phyloP scores from a whole-genome alignment of 257 asterid genomes.

The Striga asiatica region DNA sequence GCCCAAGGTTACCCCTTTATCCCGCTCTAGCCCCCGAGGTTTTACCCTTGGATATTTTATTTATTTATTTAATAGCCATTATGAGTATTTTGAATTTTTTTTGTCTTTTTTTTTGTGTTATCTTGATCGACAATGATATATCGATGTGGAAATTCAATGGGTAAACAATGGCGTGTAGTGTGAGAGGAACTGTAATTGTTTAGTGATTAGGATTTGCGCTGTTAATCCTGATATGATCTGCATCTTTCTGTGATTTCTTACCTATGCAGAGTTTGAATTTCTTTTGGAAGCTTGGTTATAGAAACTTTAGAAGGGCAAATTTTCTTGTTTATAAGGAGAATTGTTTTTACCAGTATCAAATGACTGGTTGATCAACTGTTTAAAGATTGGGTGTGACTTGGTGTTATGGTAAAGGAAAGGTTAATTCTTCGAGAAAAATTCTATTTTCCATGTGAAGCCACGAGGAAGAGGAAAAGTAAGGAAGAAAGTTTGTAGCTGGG shows the following conservation, averaged over 20 bases:
- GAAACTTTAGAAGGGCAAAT: neutral
- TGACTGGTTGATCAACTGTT: neutral
- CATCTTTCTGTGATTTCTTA: neutral
- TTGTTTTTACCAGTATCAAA: neutral
- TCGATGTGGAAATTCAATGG: too few species aligned
- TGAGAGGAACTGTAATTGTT: neutral
- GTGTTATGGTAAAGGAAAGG: neutral
- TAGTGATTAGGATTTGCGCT: neutral
- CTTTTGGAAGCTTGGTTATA: neutral
- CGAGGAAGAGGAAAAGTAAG: neutral
- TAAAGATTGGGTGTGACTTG: neutral
- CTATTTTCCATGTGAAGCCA: neutral
- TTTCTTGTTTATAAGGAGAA: neutral
- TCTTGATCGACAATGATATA: too few species aligned
- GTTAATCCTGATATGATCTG: neutral
- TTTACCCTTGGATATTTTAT: neutral
- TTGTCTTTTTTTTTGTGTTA: neutral
- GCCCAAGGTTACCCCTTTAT: conserved; percentile 42
- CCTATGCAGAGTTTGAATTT: neutral
- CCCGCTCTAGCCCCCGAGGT: neutral
- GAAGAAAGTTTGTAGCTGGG: neutral
- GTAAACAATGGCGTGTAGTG: neutral
- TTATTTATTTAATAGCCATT: neutral
- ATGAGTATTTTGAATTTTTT: neutral
- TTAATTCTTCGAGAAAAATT: neutral